Conservation (phyloP, 2,329 filamentous ascomycete species). For the Coleophoma eucalyptorum region DNA sequence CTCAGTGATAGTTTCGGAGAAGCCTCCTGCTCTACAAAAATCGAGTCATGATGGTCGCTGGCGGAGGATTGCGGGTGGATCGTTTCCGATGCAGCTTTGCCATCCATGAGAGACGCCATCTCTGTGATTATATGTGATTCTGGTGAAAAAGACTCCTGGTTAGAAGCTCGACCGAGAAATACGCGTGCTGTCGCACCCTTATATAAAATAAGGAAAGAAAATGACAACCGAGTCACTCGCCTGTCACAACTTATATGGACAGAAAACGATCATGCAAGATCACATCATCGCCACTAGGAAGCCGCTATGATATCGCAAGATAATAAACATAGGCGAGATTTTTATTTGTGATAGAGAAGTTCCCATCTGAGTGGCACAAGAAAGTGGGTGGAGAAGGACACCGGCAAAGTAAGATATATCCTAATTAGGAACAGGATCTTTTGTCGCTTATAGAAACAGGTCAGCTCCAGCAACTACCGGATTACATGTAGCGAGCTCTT, state of each 20-base stretch:
- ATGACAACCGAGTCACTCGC: not conserved
- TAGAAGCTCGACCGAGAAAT: not conserved
- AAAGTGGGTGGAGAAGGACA: no score
- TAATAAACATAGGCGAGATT: no score
- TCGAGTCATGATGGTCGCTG: not conserved
- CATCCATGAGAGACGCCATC: not conserved
- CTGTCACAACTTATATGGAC: not conserved
- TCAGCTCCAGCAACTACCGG: no score
- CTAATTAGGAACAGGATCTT: no score
- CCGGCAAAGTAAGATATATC: no score
- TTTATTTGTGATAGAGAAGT: no score
- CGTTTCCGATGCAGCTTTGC: not conserved
- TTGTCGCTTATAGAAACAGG: no score
- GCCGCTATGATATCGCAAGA: not conserved
- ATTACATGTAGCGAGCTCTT: no score
- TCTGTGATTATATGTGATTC: not conserved
- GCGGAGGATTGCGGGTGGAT: not conserved
- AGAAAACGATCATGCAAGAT: not conserved
- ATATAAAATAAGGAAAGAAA: not conserved
- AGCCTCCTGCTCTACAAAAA: not conserved
- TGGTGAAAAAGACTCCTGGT: not conserved
- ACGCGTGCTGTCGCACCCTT: not conserved
- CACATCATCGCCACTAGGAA: not conserved
- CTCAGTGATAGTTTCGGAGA: conserved; percentile 4
- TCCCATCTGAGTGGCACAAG: no score